Conservation (phyloP, 306 rosid species). For the Rosa chinensis region DNA sequence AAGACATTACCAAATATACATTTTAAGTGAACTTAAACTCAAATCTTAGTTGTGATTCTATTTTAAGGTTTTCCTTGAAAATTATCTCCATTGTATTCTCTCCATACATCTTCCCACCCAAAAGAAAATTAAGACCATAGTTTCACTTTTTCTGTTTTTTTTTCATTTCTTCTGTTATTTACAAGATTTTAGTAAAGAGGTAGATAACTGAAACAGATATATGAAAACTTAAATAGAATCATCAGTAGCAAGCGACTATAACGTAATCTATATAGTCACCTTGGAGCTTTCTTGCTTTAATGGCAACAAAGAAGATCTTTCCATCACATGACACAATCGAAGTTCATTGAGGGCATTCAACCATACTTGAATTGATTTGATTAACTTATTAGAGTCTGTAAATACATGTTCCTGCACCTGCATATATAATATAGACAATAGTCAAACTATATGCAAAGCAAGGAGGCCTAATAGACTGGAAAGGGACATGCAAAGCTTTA, state of each 20-base stretch:
- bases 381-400: conserved; percentile 63
- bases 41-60: not conserved
- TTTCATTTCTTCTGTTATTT: not conserved
- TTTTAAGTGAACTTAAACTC: not conserved
- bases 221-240: not conserved
- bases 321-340: conserved; percentile 65
- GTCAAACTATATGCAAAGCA: not conserved
- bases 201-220: not conserved
- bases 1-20: not conserved
- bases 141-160: not conserved
- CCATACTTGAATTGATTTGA: conserved; percentile 82
- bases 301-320: conserved; percentile 41
- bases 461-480: not conserved
- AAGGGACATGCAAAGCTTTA: not conserved
- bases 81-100: not conserved
- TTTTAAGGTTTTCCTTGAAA: not conserved
- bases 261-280: conserved; percentile 38
- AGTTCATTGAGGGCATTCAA: conserved; percentile 88
- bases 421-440: conserved; percentile 33
- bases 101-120: not conserved
- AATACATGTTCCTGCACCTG: conserved; percentile 86
- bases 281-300: conserved; percentile 54
- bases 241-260: conserved; percentile 18
- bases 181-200: not conserved
- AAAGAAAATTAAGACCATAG: not conserved